phyloP scores from a whole-genome alignment of 2,329 filamentous ascomycete species.

The Lizonia empirigonia region DNA sequence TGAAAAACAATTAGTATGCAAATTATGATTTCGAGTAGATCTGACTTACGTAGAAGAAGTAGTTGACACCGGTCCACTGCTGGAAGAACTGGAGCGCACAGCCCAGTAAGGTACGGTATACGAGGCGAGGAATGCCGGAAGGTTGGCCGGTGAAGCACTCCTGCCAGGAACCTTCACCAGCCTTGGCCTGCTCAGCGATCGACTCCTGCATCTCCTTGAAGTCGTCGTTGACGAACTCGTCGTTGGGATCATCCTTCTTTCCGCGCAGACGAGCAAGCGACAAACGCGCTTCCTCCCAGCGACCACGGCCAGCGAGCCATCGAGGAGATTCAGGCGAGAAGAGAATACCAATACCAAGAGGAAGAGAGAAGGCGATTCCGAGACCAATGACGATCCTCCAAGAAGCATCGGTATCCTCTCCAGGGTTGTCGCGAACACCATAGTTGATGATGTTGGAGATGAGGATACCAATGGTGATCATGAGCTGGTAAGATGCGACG shows the following conservation, averaged over 20 bases:
- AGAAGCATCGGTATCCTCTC: conserved; percentile 45
- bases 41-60: conserved; percentile 52
- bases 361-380: conserved; percentile 40
- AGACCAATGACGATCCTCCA: conserved; percentile 45
- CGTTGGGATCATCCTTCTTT: conserved; percentile 54
- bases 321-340: conserved; percentile 39
- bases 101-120: conserved; percentile 41
- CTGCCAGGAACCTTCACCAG: conserved; percentile 37
- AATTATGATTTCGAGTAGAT: conserved; percentile 5
- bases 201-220: conserved; percentile 50
- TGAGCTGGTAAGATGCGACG: conserved; percentile 57
- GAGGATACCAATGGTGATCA: conserved; percentile 53
- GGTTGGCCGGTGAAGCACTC: conserved; percentile 43
- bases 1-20: conserved; percentile 46
- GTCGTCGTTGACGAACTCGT: conserved; percentile 58
- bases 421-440: conserved; percentile 51
- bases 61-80: conserved; percentile 56
- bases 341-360: conserved; percentile 38
- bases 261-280: conserved; percentile 61
- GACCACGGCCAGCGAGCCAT: conserved; percentile 56
- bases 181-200: conserved; percentile 36
- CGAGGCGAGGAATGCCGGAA: conserved; percentile 49
- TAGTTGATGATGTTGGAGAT: conserved; percentile 42
- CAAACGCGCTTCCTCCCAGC: conserved; percentile 57
- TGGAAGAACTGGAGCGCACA: conserved; percentile 40